A percentile compares a stretch with the other conserved stretches of the same genome.
These are phyloP conservation scores for Berberis vulgaris DNA, from an alignment of 164 flowering plant species.

Conservation along the genomic window DNA sequence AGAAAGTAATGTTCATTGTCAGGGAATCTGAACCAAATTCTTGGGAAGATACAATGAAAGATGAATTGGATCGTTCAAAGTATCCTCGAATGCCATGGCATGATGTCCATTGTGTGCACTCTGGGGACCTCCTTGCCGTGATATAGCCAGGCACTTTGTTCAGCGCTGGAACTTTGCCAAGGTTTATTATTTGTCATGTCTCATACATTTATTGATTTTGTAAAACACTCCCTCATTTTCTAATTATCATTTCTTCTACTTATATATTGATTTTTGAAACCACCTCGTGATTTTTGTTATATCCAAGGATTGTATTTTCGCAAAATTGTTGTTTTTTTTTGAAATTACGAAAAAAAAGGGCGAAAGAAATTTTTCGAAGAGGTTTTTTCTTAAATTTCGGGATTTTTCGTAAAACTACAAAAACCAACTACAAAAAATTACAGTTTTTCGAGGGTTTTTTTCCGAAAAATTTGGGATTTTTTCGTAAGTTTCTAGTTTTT, in stretches of 20 bases:
- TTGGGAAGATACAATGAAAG: constrained; percentile 96
- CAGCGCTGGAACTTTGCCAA: constrained; percentile 99
- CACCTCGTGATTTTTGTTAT: constrained; percentile 48
- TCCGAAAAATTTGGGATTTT: too few species aligned
- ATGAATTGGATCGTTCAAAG: constrained; percentile 78
- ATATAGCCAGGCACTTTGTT: constrained; percentile 94
- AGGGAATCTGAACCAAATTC: constrained; percentile 99
- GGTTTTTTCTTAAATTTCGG: too few species aligned
- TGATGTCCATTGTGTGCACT: constrained; percentile 96
- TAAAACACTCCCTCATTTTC: not conserved
- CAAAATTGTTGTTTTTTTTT: too few species aligned
- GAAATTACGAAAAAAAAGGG: too few species aligned
- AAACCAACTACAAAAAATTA: too few species aligned
- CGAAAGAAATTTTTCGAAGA: too few species aligned
- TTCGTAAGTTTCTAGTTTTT: too few species aligned
- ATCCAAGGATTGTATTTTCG: too few species aligned
- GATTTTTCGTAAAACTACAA: too few species aligned
- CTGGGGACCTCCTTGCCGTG: constrained; percentile 99
- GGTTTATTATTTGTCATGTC: constrained; percentile 30
- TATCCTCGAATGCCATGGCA: constrained; percentile 99
- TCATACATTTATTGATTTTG: not conserved
- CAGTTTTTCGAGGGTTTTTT: too few species aligned
- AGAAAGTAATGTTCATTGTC: not conserved
- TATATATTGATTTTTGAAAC: constrained; percentile 74
- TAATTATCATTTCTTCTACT: constrained; percentile 9